These are phyloP conservation scores for Ceratonia siliqua DNA, from an alignment of 306 rosid species.

Conservation along the genomic window DNA sequence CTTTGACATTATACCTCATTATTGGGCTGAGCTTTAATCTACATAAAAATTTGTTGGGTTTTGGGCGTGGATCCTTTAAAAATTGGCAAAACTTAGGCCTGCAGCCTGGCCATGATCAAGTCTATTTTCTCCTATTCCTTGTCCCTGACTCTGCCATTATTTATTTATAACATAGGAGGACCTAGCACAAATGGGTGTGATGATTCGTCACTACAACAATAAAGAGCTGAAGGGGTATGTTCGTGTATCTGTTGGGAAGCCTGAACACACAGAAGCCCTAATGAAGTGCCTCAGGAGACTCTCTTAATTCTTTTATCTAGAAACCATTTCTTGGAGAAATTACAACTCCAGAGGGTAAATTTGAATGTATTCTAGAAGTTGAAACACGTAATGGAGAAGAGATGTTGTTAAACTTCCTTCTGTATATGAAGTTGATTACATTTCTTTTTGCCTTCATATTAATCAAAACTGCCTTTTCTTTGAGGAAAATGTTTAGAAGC, in stretches of 20 bases:
- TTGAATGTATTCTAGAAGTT: too few species aligned
- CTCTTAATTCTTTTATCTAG: constrained; percentile 21
- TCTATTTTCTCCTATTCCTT: not conserved
- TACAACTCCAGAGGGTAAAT: not conserved
- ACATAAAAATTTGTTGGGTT: too few species aligned
- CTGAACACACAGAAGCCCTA: constrained; percentile 73
- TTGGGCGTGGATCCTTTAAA: too few species aligned
- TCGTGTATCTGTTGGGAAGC: constrained; percentile 92
- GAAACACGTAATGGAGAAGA: too few species aligned
- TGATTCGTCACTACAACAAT: constrained; percentile 92
- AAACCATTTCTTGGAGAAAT: not conserved
- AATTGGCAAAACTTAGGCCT: too few species aligned
- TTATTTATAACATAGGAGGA: constrained; percentile 61
- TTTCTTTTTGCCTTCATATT: too few species aligned
- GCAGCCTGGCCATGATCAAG: too few species aligned
- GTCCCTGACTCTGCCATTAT: not conserved
- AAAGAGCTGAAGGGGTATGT: constrained; percentile 87
- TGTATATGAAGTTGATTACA: too few species aligned
- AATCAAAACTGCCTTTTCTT: too few species aligned
- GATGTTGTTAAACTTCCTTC: not conserved
- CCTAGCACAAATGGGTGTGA: constrained; percentile 90
- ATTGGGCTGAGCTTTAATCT: not conserved
- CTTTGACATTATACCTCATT: too few species aligned
- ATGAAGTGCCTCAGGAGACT: constrained; percentile 64
- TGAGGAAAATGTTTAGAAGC: too few species aligned